Conservation (phyloP, 2,329 filamentous ascomycete species). For the Gnomoniopsis sp. region DNA sequence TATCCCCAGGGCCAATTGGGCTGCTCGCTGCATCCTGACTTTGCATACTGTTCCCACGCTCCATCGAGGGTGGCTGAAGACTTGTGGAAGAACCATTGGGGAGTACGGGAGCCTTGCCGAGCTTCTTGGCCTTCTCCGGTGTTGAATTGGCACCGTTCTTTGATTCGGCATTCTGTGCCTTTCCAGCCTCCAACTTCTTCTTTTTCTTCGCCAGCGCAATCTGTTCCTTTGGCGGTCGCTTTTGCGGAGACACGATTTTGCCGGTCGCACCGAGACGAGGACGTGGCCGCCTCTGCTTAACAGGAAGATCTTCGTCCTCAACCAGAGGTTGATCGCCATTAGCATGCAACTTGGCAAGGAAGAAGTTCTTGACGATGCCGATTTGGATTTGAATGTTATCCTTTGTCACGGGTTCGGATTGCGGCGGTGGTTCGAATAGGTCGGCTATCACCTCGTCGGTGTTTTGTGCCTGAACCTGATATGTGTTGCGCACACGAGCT, state of each 20-base stretch:
- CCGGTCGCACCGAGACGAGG: constrained; percentile 67
- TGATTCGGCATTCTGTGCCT: constrained; percentile 49
- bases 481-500: constrained; percentile 80
- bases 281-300: constrained; percentile 79
- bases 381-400: constrained; percentile 78
- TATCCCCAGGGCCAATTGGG: constrained; percentile 54
- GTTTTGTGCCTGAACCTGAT: constrained; percentile 70
- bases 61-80: constrained; percentile 49
- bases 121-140: constrained; percentile 47
- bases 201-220: constrained; percentile 83
- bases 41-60: constrained; percentile 54
- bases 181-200: constrained; percentile 63
- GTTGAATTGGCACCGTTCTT: constrained; percentile 34
- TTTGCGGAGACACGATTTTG: constrained; percentile 83
- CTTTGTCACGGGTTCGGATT: constrained; percentile 73
- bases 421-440: constrained; percentile 64
- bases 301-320: constrained; percentile 91
- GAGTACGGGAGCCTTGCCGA: constrained; percentile 34
- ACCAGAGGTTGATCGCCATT: constrained; percentile 79
- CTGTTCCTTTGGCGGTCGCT: constrained; percentile 77
- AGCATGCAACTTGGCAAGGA: constrained; percentile 81
- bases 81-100: constrained; percentile 38
- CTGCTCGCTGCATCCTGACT: constrained; percentile 58
- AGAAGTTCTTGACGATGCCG: constrained; percentile 86
- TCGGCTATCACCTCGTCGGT: constrained; percentile 55